Conservation (phyloP, 2,329 filamentous ascomycete genomes). For the Blastomyces gilchristii region DNA sequence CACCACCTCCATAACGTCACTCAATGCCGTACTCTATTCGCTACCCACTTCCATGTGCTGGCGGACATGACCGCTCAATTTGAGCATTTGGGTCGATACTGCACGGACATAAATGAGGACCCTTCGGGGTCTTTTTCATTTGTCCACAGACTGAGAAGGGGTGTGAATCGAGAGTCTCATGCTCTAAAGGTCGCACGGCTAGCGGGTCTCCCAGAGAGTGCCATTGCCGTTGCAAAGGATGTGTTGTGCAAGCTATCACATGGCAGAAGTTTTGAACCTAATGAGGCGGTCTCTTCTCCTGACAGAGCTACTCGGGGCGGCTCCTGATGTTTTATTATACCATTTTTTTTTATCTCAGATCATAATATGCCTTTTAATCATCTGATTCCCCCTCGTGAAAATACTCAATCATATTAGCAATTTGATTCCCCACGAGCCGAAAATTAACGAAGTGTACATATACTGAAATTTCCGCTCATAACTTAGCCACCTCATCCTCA, state of each 20-base stretch:
- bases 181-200: slow-evolving; percentile 88
- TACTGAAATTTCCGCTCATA: background rate
- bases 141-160: slow-evolving; percentile 68
- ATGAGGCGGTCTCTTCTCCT: background rate
- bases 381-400: background rate
- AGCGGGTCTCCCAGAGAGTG: slow-evolving; percentile 67
- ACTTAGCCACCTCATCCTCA: slow-evolving; percentile 5
- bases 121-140: slow-evolving; percentile 64
- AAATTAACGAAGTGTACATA: background rate
- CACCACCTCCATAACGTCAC: slow-evolving; percentile 73
- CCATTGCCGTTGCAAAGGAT: slow-evolving; percentile 55
- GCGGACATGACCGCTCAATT: slow-evolving; percentile 61
- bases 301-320: background rate
- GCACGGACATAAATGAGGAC: slow-evolving; percentile 78
- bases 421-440: background rate
- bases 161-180: slow-evolving; percentile 78
- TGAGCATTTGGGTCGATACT: slow-evolving; percentile 60
- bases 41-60: slow-evolving; percentile 84
- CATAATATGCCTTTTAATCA: background rate
- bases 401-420: background rate
- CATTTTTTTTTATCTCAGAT: background rate
- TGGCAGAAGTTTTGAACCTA: background rate
- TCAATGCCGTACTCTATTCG: slow-evolving; percentile 72
- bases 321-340: background rate
- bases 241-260: slow-evolving; percentile 27